A percentile compares a stretch with the other conserved stretches of the same genome.
phyloP scores from a whole-genome alignment of 1,284 basidiomycete species.

The Boletellus deceptivus region DNA sequence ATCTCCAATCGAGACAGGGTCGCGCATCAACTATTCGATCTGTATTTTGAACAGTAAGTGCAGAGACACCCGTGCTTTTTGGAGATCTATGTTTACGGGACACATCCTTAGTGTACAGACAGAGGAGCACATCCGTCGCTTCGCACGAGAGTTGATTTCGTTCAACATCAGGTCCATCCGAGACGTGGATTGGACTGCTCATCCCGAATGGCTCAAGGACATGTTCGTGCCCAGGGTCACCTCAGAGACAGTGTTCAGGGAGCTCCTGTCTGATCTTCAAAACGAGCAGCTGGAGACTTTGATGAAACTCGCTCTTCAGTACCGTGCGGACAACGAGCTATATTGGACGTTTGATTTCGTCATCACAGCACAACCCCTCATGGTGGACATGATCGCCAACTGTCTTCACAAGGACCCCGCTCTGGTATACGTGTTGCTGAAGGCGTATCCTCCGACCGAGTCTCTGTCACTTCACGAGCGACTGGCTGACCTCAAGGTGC shows the following conservation, averaged over 20 bases:
- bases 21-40: conserved; percentile 61
- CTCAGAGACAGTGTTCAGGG: conserved; percentile 32
- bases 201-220: conserved; percentile 31
- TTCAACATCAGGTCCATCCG: conserved; percentile 39
- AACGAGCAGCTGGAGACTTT: conserved; percentile 38
- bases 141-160: conserved; percentile 43
- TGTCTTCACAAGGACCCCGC: conserved; percentile 52
- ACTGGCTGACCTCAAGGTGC: conserved; percentile 32
- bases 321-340: conserved; percentile 53
- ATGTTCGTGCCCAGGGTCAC: conserved; percentile 24
- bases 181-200: conserved; percentile 45
- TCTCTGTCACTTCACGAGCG: conserved; percentile 29
- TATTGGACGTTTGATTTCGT: conserved; percentile 51
- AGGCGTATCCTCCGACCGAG: conserved; percentile 44
- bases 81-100: background rate
- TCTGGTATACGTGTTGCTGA: conserved; percentile 52
- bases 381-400: conserved; percentile 30
- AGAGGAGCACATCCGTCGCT: conserved; percentile 50
- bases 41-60: conserved; percentile 64
- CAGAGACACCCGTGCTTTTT: background rate
- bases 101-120: conserved; percentile 48
- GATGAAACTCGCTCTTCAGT: conserved; percentile 39
- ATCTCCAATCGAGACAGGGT: conserved; percentile 64
- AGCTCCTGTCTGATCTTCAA: conserved; percentile 31
- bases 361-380: conserved; percentile 33